A percentile compares a stretch with the other conserved stretches of the same genome.
These are phyloP conservation scores for Xerocomellus amylosporus DNA, from an alignment of 768 basidiomycete genomes.

Conservation along the genomic window DNA sequence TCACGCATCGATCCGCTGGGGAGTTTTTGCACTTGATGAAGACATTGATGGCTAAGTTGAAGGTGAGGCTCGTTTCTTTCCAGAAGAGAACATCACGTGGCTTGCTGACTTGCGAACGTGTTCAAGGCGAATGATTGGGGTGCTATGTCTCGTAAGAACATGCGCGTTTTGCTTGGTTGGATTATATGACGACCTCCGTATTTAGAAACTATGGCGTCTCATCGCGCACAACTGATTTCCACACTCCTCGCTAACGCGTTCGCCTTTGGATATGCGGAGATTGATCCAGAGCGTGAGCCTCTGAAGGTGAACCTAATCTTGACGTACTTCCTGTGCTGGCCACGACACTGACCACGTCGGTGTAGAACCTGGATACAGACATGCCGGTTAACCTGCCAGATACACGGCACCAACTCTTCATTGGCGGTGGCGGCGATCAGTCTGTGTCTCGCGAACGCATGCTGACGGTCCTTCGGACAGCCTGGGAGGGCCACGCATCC, in stretches of 20 bases:
- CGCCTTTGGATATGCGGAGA: conserved; percentile 44
- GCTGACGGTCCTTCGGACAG: conserved; percentile 12
- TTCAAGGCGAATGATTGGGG: conserved; percentile 63
- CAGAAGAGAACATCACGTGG: not conserved
- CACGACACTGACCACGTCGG: not conserved
- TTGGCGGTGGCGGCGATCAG: conserved; percentile 19
- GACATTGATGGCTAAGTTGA: conserved; percentile 67
- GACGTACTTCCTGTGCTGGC: fast-evolving
- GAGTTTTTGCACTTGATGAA: conserved; percentile 58
- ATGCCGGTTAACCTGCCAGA: conserved; percentile 37
- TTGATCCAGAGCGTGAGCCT: conserved; percentile 44
- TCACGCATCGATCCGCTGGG: conserved; percentile 50
- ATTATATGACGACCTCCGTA: not conserved
- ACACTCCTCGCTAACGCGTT: conserved; percentile 47
- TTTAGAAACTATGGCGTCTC: conserved; percentile 47
- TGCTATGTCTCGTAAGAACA: conserved; percentile 52
- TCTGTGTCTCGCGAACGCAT: conserved; percentile 14
- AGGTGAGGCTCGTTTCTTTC: conserved; percentile 34
- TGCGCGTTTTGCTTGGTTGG: not conserved
- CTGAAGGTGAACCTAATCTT: conserved; percentile 42
- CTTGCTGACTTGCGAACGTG: not conserved
- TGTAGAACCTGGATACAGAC: conserved; percentile 54
- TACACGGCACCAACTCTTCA: conserved; percentile 37
- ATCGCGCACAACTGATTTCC: conserved; percentile 45
- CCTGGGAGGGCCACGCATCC: conserved; percentile 17